phyloP scores from a whole-genome alignment of 208 protist species.

The Leishmania tarentolae region DNA sequence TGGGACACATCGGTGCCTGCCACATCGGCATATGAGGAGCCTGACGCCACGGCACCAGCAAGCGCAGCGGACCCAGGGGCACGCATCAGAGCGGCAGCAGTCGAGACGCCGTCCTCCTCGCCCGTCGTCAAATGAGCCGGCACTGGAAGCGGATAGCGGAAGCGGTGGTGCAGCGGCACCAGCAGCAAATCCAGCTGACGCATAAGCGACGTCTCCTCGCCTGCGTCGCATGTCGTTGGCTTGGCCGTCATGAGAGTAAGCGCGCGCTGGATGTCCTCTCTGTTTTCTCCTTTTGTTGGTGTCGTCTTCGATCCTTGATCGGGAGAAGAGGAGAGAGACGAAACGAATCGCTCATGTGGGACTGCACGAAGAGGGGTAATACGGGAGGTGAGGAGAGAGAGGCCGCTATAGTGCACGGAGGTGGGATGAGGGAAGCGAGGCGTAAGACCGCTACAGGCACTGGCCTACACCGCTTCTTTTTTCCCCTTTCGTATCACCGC shows the following conservation, averaged over 20 bases:
- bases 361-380: too few relatives aligned
- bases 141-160: conserved; percentile 51
- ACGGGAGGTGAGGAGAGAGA: background rate
- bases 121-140: conserved; percentile 17
- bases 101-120: background rate
- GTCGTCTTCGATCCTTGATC: background rate
- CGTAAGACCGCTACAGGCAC: background rate
- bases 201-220: conserved; percentile 27
- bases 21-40: background rate
- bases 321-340: background rate
- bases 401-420: background rate
- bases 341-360: background rate
- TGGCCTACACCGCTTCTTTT: background rate
- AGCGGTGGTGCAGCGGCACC: conserved; percentile 43
- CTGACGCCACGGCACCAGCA: background rate
- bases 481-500: background rate
- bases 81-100: background rate
- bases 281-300: background rate
- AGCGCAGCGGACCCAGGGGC: background rate
- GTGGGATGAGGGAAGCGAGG: background rate
- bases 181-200: conserved; percentile 60
- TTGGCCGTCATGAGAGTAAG: conserved; percentile 10
- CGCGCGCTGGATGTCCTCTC: background rate
- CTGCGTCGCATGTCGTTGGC: background rate
- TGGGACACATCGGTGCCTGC: background rate